A percentile compares a stretch with the other conserved stretches of the same genome.
These are phyloP conservation scores for Fusarium oxysporum DNA, from an alignment of 2,329 filamentous ascomycete species.

Conservation along the genomic window DNA sequence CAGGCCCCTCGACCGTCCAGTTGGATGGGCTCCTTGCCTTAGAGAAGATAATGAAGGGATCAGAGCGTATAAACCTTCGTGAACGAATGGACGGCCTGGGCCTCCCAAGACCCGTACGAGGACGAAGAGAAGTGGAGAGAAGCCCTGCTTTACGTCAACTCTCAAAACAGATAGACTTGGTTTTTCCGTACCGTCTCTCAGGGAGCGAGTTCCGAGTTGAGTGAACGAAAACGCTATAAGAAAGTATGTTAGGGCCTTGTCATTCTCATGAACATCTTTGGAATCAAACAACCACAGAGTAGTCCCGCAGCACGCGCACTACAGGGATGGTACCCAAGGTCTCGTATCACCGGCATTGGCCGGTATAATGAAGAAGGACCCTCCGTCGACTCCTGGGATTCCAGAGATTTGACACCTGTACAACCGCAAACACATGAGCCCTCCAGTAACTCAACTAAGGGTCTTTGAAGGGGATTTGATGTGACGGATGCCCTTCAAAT, in stretches of 20 bases:
- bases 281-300: background rate
- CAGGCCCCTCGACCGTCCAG: background rate
- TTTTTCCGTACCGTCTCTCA: background rate
- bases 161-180: background rate
- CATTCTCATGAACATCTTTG: background rate
- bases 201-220: background rate
- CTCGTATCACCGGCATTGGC: background rate
- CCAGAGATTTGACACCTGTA: background rate
- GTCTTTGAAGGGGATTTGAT: too few relatives aligned
- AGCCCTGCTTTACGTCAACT: background rate
- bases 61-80: background rate
- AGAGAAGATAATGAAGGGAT: background rate
- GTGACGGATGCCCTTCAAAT: background rate
- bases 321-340: background rate
- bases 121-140: background rate
- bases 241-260: background rate
- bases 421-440: background rate
- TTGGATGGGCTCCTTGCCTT: background rate
- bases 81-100: background rate
- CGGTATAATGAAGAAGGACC: background rate
- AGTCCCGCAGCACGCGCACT: background rate
- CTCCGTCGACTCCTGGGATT: background rate
- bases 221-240: background rate
- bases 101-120: background rate
- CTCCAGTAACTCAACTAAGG: background rate